Base-by-base conservation (phyloP, 1,139 yeast species). In the Geotrichum fermentans region DNA sequence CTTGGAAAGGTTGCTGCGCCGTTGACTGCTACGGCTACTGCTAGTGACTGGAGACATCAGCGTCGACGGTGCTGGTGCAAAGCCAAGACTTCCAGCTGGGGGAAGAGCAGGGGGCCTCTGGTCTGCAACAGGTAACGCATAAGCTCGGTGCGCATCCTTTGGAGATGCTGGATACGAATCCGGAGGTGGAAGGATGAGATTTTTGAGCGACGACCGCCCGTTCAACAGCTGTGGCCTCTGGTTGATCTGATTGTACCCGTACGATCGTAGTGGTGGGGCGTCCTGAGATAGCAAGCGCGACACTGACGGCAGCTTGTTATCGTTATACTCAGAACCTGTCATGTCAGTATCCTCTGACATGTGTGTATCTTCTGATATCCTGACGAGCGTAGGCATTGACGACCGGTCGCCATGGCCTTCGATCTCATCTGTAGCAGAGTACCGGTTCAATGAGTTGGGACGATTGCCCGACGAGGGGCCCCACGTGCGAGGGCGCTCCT, bases 401-500 rank as follows among this genome's bases (percentile, higher is more conserved):
- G 29, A 61, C 54, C 55, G 58, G 54, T 17, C 60, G 48, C 41
- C 57, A 59, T 21, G 48, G n/a, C 10, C 53, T 52, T 21, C 52
- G 56, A 20, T 50, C 18, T 61, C 63, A 40, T 59, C 61, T 26
- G 61, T 54, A 1, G 58, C 58, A 10, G 59, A 58, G 40, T 53
- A 56, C 22, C 62, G 51, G 17, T 4, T 21, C 30, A 37, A 17
- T 17, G 29, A 20, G 29, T 37, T 37, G 40, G 26, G 35, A 4
- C 24, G 4, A 33, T 52, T 49, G 32, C 52, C 52, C 16, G 62
- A 53, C 1, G 40, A 33, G 1, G 66, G 66, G 7, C 67, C 66
- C 67, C 67, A 63, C 4, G 67, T 62, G 43, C 59, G 61, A 1
- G 66, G 66, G 11, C 67, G 52, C 33, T 61, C 63, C 34, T 62